Conservation (phyloP, 169 alveolate genomes). For the Plasmodium berghei region DNA sequence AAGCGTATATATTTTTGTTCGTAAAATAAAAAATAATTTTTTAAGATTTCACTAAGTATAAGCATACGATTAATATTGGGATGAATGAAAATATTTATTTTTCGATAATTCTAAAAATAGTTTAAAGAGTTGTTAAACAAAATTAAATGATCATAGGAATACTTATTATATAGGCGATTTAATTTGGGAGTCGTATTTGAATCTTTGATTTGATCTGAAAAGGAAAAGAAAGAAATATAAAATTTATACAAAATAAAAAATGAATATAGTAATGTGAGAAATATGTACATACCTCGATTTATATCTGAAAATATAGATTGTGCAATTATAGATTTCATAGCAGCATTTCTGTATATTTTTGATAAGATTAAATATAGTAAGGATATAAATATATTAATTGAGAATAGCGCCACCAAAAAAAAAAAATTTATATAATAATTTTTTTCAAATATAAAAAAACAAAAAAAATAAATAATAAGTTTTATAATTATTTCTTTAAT, state of each 20-base stretch:
- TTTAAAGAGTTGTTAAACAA: conserved; percentile 26
- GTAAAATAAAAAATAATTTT: too few species aligned
- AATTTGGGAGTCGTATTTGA: background rate
- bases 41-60: too few species aligned
- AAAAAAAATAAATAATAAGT: conserved; percentile 22
- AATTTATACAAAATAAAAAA: background rate
- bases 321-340: conserved; percentile 19
- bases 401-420: conserved; percentile 7
- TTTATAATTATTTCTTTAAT: conserved; percentile 36
- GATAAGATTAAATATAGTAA: conserved; percentile 25
- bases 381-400: conserved; percentile 8
- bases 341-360: conserved; percentile 33
- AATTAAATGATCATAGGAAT: conserved; percentile 42
- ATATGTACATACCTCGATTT: background rate
- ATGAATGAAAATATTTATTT: background rate
- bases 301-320: conserved; percentile 16
- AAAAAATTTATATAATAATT: conserved; percentile 8
- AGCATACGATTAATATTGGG: background rate
- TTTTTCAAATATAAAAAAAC: conserved; percentile 6
- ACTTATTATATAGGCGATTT: background rate
- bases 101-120: conserved; percentile 1
- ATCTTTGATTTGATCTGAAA: conserved; percentile 5
- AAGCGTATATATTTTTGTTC: too few species aligned
- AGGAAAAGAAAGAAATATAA: background rate
- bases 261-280: background rate